phyloP scores from a whole-genome alignment of 148 eudicot species.

The Amaranthus cruentus region DNA sequence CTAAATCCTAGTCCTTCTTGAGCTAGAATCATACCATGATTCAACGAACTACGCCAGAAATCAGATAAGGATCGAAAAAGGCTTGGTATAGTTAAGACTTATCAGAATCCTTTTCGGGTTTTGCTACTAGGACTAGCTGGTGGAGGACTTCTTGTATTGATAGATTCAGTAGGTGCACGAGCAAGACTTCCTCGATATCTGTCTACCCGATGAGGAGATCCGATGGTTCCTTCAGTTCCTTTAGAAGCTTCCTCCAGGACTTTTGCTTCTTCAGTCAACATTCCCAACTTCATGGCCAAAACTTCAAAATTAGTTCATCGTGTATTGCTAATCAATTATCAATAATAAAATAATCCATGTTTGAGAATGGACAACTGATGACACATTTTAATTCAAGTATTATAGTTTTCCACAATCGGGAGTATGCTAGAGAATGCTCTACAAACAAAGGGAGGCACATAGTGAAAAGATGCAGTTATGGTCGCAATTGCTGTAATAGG shows the following conservation, averaged over 20 bases:
- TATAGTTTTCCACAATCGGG: too few species aligned
- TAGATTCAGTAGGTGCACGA: constrained; percentile 38
- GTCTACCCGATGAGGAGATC: constrained; percentile 59
- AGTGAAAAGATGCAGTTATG: too few species aligned
- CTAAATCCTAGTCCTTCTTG: constrained; percentile 19
- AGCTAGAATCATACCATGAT: too few species aligned
- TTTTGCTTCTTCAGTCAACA: constrained; percentile 72
- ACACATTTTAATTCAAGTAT: too few species aligned
- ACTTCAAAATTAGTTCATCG: background rate
- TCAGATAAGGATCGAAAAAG: background rate
- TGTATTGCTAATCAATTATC: too few species aligned
- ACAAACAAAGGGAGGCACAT: too few species aligned
- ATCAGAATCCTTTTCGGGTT: constrained; percentile 42
- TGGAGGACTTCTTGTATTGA: constrained; percentile 36
- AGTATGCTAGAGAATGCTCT: too few species aligned
- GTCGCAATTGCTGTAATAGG: too few species aligned
- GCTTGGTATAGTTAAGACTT: background rate
- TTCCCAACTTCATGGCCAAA: constrained; percentile 37
- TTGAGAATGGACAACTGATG: too few species aligned
- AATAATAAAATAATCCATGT: too few species aligned
- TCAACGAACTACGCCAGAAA: too few species aligned
- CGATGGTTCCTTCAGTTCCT: constrained; percentile 40
- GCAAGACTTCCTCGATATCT: constrained; percentile 54
- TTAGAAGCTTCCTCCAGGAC: constrained; percentile 53
- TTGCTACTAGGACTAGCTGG: constrained; percentile 47